phyloP scores from a whole-genome alignment of 108 stramenopile species.

The Skeletonema marinoi region DNA sequence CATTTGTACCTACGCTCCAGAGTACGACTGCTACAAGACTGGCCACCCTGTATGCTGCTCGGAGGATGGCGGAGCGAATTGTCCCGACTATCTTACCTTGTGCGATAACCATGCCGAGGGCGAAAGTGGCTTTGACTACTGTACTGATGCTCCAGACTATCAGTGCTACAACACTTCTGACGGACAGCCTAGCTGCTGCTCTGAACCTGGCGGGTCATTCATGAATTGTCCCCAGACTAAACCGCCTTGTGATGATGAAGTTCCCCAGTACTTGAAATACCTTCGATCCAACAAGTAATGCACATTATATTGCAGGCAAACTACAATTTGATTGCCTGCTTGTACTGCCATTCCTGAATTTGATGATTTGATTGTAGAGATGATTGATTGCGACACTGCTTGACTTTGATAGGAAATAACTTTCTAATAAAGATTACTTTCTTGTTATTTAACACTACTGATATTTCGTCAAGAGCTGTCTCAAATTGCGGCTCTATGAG shows the following conservation, averaged over 20 bases:
- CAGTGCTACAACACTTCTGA: not conserved
- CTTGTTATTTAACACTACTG: too few species aligned
- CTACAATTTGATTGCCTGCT: too few species aligned
- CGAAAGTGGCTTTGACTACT: not conserved
- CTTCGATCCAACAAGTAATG: not conserved
- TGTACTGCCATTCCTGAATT: too few species aligned
- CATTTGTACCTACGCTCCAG: slow-evolving; percentile 12
- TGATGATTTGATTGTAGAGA: too few species aligned
- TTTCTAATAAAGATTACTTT: too few species aligned
- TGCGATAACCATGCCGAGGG: slow-evolving; percentile 2
- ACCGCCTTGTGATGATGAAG: not conserved
- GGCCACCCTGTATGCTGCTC: slow-evolving; percentile 1
- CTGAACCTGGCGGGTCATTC: not conserved
- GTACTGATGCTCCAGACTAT: slow-evolving; percentile 3
- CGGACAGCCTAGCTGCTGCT: slow-evolving; percentile 3
- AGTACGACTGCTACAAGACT: slow-evolving; percentile 9
- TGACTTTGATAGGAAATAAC: not conserved
- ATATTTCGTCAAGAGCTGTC: too few species aligned
- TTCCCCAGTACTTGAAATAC: not conserved
- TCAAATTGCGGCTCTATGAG: too few species aligned
- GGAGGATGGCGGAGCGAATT: not conserved
- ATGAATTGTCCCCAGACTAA: not conserved
- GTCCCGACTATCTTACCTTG: not conserved
- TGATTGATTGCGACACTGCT: too few species aligned
- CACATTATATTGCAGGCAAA: not conserved